phyloP scores from a whole-genome alignment of 2,329 filamentous ascomycete species.

The Fusarium verticillioides region DNA sequence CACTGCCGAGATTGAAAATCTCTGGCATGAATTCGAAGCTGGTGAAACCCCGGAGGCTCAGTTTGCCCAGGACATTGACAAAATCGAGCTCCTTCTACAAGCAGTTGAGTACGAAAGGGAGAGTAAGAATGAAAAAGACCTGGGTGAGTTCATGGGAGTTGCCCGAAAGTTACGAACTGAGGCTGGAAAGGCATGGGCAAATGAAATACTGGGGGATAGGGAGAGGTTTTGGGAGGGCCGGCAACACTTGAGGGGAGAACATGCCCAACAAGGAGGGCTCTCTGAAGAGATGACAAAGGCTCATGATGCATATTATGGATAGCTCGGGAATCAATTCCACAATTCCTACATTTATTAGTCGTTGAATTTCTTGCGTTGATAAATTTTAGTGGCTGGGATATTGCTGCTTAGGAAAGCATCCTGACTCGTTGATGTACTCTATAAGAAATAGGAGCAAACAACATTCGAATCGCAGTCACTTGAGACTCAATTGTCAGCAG shows the following conservation, averaged over 20 bases:
- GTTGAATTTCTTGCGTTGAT: too few species aligned
- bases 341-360: background rate
- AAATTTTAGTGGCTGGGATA: background rate
- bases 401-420: background rate
- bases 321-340: background rate
- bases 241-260: conserved; percentile 58
- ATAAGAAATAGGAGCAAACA: background rate
- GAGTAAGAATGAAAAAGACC: conserved; percentile 71
- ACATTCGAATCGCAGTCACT: background rate
- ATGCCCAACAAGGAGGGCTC: conserved; percentile 54
- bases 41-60: conserved; percentile 81
- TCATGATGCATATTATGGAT: conserved; percentile 37
- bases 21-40: conserved; percentile 98
- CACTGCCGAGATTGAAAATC: conserved; percentile 75
- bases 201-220: conserved; percentile 79
- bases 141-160: conserved; percentile 88
- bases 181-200: conserved; percentile 84
- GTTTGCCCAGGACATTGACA: conserved; percentile 97
- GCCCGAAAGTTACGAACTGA: conserved; percentile 75
- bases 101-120: conserved; percentile 95
- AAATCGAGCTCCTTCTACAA: conserved; percentile 93
- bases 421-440: background rate
- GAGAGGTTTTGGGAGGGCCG: conserved; percentile 74
- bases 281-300: conserved; percentile 39
- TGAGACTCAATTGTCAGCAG: too few species aligned